Conservation (phyloP, 371 early-diverging fungal genomes). For the Circinella minor region DNA sequence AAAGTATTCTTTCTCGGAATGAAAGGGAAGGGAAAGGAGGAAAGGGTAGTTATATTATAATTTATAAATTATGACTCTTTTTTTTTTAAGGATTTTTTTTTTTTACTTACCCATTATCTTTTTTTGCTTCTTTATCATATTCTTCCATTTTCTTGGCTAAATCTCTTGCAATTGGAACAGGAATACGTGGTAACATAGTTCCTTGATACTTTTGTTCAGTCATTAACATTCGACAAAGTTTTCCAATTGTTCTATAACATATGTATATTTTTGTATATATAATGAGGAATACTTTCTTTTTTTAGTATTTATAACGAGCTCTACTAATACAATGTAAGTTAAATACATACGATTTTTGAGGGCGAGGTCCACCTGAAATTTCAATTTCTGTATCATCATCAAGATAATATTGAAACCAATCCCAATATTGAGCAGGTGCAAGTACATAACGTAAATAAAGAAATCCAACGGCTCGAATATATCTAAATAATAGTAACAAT, state of each 20-base stretch:
- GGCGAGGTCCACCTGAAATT: conserved; percentile 67
- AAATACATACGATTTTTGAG: conserved; percentile 61
- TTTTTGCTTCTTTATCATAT: conserved; percentile 43
- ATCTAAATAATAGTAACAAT: conserved; percentile 43
- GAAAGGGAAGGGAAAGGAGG: background rate
- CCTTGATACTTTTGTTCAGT: conserved; percentile 74
- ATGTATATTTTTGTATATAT: background rate
- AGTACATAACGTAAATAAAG: conserved; percentile 87
- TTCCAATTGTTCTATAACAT: conserved; percentile 70
- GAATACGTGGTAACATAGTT: conserved; percentile 87
- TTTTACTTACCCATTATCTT: conserved; percentile 6
- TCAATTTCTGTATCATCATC: conserved; percentile 81
- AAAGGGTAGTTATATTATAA: background rate
- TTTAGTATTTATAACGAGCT: too few relatives aligned
- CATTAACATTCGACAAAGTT: conserved; percentile 67
- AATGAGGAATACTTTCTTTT: too few relatives aligned
- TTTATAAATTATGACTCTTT: too few relatives aligned
- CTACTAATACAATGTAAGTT: background rate
- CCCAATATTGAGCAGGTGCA: conserved; percentile 81
- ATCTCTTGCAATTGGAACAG: conserved; percentile 81
- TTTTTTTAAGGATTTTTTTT: background rate
- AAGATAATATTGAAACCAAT: conserved; percentile 81
- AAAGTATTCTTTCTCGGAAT: too few relatives aligned
- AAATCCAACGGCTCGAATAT: conserved; percentile 84
- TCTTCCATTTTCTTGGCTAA: conserved; percentile 69